Evolutionary conservation across 139 green algal genomes (phyloP), one percentile per base, ranked within the genome.

Genomic region (Chlamydomonas sp.): DNA sequence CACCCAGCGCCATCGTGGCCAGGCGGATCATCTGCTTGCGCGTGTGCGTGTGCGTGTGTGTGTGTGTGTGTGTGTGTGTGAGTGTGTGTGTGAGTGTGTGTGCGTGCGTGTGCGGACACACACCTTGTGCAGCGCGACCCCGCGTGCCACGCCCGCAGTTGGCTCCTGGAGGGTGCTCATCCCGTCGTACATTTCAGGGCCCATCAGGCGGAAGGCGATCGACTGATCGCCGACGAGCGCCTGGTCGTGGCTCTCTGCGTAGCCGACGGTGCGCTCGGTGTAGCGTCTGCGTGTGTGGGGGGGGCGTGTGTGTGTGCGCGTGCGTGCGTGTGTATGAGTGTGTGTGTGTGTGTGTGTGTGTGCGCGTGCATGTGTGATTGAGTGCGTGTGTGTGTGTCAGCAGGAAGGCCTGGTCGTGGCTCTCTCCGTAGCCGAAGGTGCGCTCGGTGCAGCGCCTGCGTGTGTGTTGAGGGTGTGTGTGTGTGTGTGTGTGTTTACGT

Each of bases 171-270:
- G 73, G 1, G 86, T 30, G 69, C 67, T 69, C 90, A 96, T 96
- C 59, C 87, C 79, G 33, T 60, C 75, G 74, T 95, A 96, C 83
- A 97, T 96, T 57, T 88, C 84, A 2, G 76, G 67, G 2, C 72
- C 76, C 91, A 97, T 97, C 35, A 97, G 82, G 81, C 92, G 94
- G 78, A 97, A 97, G 28, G 92, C 92, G n/a, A 97, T 90, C 20
- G 90, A 96, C 81, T 96, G 91, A 75, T 91, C 87, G 43, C 86
- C 85, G 10, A 71, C 24, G 34, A 29, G 33, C 35, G 75, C 70
- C 69, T 79, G 73, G 57, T 76, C 69, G 58, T 81, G 75, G 65
- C 65, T 75, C 59, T 75, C 70, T 2, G 81, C 80, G 73, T 96
- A 97, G 2, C 75, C 89, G 36, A 97, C 81, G 1, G 84, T 92